Conservation (phyloP, 768 basidiomycete species). For the Tricholoma furcatifolium region DNA sequence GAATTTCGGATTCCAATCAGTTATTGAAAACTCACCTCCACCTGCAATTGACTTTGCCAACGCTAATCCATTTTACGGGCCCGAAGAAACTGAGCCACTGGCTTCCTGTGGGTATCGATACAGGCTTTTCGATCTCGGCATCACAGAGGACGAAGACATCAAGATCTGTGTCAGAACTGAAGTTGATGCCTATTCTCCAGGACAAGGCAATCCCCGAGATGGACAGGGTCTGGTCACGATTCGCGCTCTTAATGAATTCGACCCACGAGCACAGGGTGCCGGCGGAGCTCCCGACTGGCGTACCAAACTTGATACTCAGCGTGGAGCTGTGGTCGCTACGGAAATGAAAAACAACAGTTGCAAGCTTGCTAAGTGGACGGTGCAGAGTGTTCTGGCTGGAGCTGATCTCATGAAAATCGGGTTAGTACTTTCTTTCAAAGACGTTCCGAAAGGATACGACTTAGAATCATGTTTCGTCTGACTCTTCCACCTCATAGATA, state of each 20-base stretch:
- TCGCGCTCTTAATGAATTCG: slow-evolving; percentile 96
- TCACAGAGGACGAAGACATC: slow-evolving; percentile 89
- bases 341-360: slow-evolving; percentile 99
- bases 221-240: slow-evolving; percentile 86
- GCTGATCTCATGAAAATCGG: slow-evolving; percentile 98
- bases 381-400: slow-evolving; percentile 92
- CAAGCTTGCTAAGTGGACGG: slow-evolving; percentile 97
- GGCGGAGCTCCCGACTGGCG: slow-evolving; percentile 99
- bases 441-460: neutral
- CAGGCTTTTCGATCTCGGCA: slow-evolving; percentile 88
- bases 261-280: slow-evolving; percentile 83
- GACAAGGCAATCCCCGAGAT: slow-evolving; percentile 59
- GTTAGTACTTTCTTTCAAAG: slow-evolving; percentile 44
- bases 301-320: slow-evolving; percentile 92
- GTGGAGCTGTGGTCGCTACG: slow-evolving; percentile 96
- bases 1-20: slow-evolving; percentile 96
- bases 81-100: slow-evolving; percentile 92
- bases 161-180: slow-evolving; percentile 93
- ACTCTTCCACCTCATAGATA: slow-evolving; percentile 53
- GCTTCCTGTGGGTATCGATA: slow-evolving; percentile 97
- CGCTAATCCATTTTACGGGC: slow-evolving; percentile 94
- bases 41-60: slow-evolving; percentile 72
- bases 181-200: slow-evolving; percentile 81
- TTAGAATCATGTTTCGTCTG: slow-evolving; percentile 3
- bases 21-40: slow-evolving; percentile 65